phyloP scores from a whole-genome alignment of 176 grass and related monocot species.

The Phragmites australis region DNA sequence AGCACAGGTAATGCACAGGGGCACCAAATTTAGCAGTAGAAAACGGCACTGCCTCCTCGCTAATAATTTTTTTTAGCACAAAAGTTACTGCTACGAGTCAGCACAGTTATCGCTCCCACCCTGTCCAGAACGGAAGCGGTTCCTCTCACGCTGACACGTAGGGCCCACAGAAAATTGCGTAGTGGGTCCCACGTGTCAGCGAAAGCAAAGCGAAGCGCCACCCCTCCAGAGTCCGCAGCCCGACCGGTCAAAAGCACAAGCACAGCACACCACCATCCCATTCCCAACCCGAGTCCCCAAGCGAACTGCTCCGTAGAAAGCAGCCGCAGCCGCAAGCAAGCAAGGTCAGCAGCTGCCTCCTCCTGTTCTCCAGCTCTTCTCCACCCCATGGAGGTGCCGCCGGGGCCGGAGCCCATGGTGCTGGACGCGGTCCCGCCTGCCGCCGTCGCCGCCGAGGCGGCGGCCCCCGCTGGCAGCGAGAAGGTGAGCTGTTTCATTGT shows the following conservation, averaged over 20 bases:
- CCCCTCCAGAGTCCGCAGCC: neutral
- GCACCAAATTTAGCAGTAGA: neutral
- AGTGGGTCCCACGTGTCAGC: too few relatives aligned
- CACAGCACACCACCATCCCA: conserved; percentile 24
- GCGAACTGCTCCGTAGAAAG: neutral
- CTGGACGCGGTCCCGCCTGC: conserved; percentile 32
- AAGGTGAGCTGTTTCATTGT: conserved; percentile 42
- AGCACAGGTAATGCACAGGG: neutral
- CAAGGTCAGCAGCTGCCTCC: neutral
- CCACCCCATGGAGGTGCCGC: conserved; percentile 43
- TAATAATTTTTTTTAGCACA: too few relatives aligned
- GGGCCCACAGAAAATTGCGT: too few relatives aligned
- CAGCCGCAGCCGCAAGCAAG: neutral
- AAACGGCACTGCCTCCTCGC: neutral
- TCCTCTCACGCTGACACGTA: too few relatives aligned
- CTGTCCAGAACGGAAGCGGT: too few relatives aligned
- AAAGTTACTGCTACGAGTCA: too few relatives aligned
- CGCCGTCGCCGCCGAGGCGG: neutral
- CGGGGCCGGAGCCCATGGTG: conserved; percentile 52
- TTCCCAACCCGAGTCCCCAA: neutral
- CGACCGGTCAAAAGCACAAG: conserved; percentile 54
- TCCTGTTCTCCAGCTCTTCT: neutral
- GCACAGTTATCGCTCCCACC: too few relatives aligned
- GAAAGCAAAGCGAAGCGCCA: neutral
- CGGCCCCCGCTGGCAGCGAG: neutral